Percentiles rank a stretch among this genome's conserved stretches.
phyloP scores from a whole-genome alignment of 2,329 filamentous ascomycete genomes.

The Fusarium kyushuense region DNA sequence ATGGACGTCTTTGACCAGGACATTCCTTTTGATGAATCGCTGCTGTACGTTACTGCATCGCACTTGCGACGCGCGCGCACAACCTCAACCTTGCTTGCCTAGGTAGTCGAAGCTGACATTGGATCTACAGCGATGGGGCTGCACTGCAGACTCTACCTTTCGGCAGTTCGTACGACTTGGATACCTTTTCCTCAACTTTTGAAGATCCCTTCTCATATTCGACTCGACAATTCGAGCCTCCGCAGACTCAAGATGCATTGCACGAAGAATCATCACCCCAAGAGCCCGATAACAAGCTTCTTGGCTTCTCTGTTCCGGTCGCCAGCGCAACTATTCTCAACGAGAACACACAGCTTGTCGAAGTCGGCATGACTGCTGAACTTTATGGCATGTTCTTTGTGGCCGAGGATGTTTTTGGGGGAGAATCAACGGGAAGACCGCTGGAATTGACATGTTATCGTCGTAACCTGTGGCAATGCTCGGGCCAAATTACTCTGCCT shows the following conservation, averaged over 20 bases:
- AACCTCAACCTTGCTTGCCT: conserved; percentile 12
- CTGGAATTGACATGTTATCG: conserved; percentile 94
- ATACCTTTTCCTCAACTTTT: conserved; percentile 70
- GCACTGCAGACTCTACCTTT: conserved; percentile 61
- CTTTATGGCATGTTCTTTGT: conserved; percentile 91
- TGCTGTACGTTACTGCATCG: conserved; percentile 59
- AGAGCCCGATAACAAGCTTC: conserved; percentile 75
- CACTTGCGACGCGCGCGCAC: conserved; percentile 29
- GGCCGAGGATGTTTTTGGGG: conserved; percentile 81
- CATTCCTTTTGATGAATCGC: conserved; percentile 66
- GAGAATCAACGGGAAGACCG: conserved; percentile 67
- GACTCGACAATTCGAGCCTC: conserved; percentile 60
- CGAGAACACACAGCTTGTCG: conserved; percentile 71
- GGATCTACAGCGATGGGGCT: conserved; percentile 50
- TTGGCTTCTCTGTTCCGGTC: conserved; percentile 77
- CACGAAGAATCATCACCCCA: conserved; percentile 64
- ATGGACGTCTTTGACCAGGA: conserved; percentile 67
- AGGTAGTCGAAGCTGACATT: conserved; percentile 31
- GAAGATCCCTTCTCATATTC: conserved; percentile 75
- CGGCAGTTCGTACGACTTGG: conserved; percentile 71
- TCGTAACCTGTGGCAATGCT: conserved; percentile 94
- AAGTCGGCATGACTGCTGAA: conserved; percentile 77
- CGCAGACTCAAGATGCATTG: conserved; percentile 58
- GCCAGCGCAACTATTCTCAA: conserved; percentile 73
- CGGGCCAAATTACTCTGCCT: conserved; percentile 86